phyloP scores from a whole-genome alignment of 2,329 filamentous ascomycete genomes.

The Claviceps lovelessii region DNA sequence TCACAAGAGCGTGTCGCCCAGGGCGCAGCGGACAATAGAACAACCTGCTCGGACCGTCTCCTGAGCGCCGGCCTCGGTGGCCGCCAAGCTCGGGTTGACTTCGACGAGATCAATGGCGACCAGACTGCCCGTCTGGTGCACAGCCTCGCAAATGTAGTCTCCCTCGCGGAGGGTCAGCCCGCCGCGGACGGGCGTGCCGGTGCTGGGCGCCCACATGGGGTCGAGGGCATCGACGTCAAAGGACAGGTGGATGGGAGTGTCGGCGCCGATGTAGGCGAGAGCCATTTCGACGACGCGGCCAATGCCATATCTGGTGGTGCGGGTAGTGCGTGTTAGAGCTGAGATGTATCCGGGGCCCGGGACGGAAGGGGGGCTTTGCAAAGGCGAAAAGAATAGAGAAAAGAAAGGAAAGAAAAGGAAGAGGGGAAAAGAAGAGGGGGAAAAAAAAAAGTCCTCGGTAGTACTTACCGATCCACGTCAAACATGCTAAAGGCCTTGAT shows the following conservation, averaged over 20 bases:
- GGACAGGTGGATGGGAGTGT: conserved; percentile 91
- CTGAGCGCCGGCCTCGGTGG: conserved; percentile 49
- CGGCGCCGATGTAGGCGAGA: conserved; percentile 83
- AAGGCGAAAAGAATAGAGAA: too few species aligned
- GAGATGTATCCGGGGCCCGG: too few species aligned
- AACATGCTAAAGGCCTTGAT: conserved; percentile 99
- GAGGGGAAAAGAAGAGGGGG: too few species aligned
- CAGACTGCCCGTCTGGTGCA: conserved; percentile 65
- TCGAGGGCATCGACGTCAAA: conserved; percentile 96
- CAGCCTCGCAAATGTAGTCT: conserved; percentile 86
- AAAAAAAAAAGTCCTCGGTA: too few species aligned
- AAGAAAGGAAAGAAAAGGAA: conserved; percentile 6
- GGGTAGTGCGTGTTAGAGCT: neutral
- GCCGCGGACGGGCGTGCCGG: conserved; percentile 85
- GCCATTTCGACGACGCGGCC: conserved; percentile 96
- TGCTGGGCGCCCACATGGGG: conserved; percentile 90
- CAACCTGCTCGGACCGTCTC: conserved; percentile 87
- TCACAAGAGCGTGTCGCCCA: conserved; percentile 79
- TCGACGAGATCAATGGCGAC: conserved; percentile 72
- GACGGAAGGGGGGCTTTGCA: too few species aligned
- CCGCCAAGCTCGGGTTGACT: conserved; percentile 60
- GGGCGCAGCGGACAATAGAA: conserved; percentile 76
- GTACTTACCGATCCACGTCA: conserved; percentile 69
- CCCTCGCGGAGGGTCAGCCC: conserved; percentile 89
- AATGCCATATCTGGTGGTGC: conserved; percentile 58